A percentile compares a stretch with the other conserved stretches of the same genome.
phyloP scores from a whole-genome alignment of 2,329 filamentous ascomycete species.

The Penicillium sp. region DNA sequence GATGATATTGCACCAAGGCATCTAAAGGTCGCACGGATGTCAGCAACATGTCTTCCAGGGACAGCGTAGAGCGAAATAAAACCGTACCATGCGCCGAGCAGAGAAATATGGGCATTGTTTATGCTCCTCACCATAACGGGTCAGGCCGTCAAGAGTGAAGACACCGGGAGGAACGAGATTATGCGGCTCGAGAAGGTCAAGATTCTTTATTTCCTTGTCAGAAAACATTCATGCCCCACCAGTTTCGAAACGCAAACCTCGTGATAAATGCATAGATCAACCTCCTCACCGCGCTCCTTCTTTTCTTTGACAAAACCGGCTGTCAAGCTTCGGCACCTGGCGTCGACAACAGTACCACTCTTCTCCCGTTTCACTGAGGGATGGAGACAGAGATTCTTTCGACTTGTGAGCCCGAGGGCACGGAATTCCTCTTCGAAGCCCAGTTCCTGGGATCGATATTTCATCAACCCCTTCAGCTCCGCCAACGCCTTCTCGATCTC shows the following conservation, averaged over 20 bases:
- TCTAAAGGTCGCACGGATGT: conserved; percentile 53
- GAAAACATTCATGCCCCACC: background rate
- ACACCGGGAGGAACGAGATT: conserved; percentile 93
- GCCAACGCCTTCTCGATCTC: conserved; percentile 97
- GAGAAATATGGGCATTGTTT: conserved; percentile 99
- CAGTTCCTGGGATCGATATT: conserved; percentile 86
- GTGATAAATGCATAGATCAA: conserved; percentile 93
- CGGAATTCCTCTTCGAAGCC: conserved; percentile 90
- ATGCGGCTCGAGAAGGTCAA: conserved; percentile 91
- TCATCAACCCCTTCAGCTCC: conserved; percentile 91
- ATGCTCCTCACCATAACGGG: conserved; percentile 88
- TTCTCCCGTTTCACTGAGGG: conserved; percentile 96
- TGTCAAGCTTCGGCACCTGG: conserved; percentile 91
- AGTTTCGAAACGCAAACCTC: conserved; percentile 60
- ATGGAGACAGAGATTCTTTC: conserved; percentile 95
- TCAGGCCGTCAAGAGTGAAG: conserved; percentile 88
- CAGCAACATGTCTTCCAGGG: background rate
- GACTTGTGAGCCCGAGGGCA: conserved; percentile 87
- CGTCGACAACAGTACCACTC: conserved; percentile 90
- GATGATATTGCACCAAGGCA: conserved; percentile 99
- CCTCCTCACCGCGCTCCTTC: conserved; percentile 90
- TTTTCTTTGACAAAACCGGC: conserved; percentile 98
- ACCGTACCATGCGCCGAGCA: conserved; percentile 79
- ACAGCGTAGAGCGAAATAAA: background rate
- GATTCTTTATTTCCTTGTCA: conserved; percentile 62